Base-by-base conservation (phyloP, 2,329 filamentous ascomycete species). In the Cryphonectria naterciae region DNA sequence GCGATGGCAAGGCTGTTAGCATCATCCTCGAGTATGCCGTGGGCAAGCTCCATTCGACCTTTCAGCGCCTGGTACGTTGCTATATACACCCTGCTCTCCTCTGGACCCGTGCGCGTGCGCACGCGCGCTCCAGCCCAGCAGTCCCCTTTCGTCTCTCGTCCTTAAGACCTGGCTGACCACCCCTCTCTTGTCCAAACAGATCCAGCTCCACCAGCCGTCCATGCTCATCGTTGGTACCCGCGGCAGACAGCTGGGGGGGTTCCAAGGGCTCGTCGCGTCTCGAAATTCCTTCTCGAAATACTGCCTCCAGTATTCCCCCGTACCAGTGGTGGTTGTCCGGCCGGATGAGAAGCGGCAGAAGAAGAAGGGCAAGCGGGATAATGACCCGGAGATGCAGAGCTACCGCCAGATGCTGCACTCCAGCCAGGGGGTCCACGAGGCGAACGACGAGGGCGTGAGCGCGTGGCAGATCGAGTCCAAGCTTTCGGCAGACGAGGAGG, bases 191-290 rank as follows among this genome's bases (percentile, higher is more conserved):
- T 62, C 25, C 25, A 5, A 28, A 17, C 28, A 97, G 94, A 97
- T 98, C 75, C 91, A 93, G 76, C 91, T 97, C 72, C 95, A 98
- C 80, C 93, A 97, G 78, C 95, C 95, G 3, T 93, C 93, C 2
- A 95, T 97, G 83, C 87, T 98, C 32, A 92, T 98, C 39, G 95
- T 98, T 22, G 95, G 95, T 60, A 97, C 95, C 1, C 89, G 92
- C 76, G 95, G 95, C 62, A 89, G 94, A 68, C 95, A 92, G 52
- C 85, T 97, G 1, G 93, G 93, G 46, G 94, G 94, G 37, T 91
- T 97, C 70, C 94, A 97, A 78, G 93, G 93, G 64, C 85, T 97
- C 41, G 88, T 97, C 58, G 93, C 93, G 65, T 88, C 87, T 43
- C 83, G 86, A 60, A 96, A 94, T 74, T 96, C 93, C 0, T 95